These are phyloP conservation scores for Parmelia sp. DNA, from an alignment of 495 filamentous ascomycete species.

Conservation along the genomic window DNA sequence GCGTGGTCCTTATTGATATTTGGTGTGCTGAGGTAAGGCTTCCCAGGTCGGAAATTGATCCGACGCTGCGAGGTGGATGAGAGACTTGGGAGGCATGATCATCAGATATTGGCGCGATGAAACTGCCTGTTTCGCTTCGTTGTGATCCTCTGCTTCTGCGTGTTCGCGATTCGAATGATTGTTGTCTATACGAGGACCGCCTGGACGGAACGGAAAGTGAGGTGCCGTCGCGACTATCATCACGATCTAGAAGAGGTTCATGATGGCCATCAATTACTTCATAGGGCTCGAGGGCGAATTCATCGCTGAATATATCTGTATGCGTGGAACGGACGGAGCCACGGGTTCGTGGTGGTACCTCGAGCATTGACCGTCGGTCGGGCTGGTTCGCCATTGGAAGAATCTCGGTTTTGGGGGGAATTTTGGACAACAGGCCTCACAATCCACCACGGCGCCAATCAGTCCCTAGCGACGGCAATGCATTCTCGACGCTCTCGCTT, in stretches of 20 bases:
- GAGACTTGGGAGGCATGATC: constrained; percentile 42
- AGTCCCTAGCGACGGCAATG: constrained; percentile 1
- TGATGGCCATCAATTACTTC: constrained; percentile 23
- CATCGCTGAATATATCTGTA: constrained; percentile 46
- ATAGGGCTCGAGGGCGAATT: constrained; percentile 37
- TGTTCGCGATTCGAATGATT: constrained; percentile 31
- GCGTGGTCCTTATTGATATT: constrained; percentile 23
- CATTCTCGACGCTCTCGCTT: neutral
- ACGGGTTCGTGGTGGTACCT: constrained; percentile 3
- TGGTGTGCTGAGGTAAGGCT: constrained; percentile 7
- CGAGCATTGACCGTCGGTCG: constrained; percentile 15
- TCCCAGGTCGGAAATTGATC: constrained; percentile 23
- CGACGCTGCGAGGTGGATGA: constrained; percentile 25
- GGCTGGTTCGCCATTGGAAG: constrained; percentile 18
- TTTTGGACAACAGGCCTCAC: neutral
- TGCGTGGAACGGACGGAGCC: constrained; percentile 38
- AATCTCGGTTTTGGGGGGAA: neutral
- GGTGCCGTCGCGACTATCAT: constrained; percentile 16
- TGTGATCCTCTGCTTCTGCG: constrained; percentile 38
- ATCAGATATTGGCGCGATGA: constrained; percentile 37
- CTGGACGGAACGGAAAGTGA: constrained; percentile 33
- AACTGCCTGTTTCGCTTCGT: constrained; percentile 35
- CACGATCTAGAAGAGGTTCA: neutral
- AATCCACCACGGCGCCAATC: neutral
- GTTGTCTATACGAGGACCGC: constrained; percentile 27